Conservation (phyloP, 2,329 filamentous ascomycete genomes). For the Fusarium palustre region DNA sequence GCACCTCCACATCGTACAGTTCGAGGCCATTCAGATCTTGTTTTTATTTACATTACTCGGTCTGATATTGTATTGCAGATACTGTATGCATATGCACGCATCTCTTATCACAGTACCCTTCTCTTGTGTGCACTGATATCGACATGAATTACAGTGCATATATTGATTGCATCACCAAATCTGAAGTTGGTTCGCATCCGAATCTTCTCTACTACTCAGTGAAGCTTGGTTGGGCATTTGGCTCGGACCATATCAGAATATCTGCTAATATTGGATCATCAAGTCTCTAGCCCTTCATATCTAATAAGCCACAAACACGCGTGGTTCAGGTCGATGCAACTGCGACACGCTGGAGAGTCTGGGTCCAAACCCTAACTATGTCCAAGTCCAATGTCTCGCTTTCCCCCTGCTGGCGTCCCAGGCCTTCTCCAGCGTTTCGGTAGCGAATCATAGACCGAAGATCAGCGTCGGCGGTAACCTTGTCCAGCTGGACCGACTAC, state of each 20-base stretch:
- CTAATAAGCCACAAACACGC: slow-evolving; percentile 24
- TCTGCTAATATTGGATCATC: slow-evolving; percentile 6
- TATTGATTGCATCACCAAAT: not conserved
- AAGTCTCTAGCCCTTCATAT: not conserved
- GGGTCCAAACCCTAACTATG: slow-evolving; percentile 1
- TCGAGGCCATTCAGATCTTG: slow-evolving; percentile 32
- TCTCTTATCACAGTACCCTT: not conserved
- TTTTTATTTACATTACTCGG: slow-evolving; percentile 27
- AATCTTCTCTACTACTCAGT: slow-evolving; percentile 1
- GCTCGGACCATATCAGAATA: not conserved
- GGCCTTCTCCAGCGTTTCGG: slow-evolving; percentile 46
- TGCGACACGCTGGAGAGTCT: slow-evolving; percentile 20
- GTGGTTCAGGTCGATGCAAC: slow-evolving; percentile 26
- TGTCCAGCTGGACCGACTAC: slow-evolving; percentile 46
- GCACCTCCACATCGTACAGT: slow-evolving; percentile 9
- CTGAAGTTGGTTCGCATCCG: not conserved
- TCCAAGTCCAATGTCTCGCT: slow-evolving; percentile 32
- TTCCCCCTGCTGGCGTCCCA: slow-evolving; percentile 37
- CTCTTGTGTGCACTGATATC: not conserved
- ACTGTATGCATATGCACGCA: not conserved
- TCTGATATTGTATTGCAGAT: slow-evolving; percentile 9
- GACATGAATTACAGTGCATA: not conserved
- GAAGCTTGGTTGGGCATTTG: not conserved
- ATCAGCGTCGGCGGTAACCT: slow-evolving; percentile 44
- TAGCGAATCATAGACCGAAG: slow-evolving; percentile 50